Evolutionary conservation across 2,329 filamentous ascomycete species (phyloP).

Genomic region (Nemania abortiva): DNA sequence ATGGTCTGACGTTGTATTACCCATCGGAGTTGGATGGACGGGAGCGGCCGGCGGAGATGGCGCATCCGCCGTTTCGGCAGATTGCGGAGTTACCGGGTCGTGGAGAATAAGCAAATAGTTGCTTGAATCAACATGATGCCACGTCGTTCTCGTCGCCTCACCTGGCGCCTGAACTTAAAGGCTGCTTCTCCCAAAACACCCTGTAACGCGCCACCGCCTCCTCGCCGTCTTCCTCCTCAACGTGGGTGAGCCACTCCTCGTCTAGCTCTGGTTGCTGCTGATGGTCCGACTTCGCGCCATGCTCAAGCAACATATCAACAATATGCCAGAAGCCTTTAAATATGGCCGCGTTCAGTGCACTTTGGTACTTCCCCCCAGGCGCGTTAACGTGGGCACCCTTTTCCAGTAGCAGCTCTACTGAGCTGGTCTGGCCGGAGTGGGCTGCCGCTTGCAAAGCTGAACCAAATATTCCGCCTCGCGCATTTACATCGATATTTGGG

Average conservation of each 20-base stretch:
- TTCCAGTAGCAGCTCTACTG: background rate
- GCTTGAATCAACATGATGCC: too few relatives aligned
- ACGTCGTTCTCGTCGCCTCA: too few relatives aligned
- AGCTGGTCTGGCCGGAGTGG: background rate
- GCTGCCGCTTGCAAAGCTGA: conserved; percentile 23
- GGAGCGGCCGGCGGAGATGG: too few relatives aligned
- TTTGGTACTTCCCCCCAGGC: conserved; percentile 15
- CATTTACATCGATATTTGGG: background rate
- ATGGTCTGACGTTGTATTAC: too few relatives aligned
- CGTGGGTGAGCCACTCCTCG: conserved; percentile 15
- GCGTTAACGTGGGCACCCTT: background rate
- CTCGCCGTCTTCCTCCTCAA: conserved; percentile 10
- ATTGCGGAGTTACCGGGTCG: too few relatives aligned
- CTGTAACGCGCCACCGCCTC: conserved; percentile 8
- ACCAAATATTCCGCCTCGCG: background rate
- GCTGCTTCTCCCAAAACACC: conserved; percentile 18
- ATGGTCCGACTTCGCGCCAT: conserved; percentile 8
- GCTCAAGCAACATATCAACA: conserved; percentile 18
- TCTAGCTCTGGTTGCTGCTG: background rate
- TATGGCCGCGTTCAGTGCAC: conserved; percentile 19
- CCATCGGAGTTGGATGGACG: too few relatives aligned
- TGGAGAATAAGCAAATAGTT: too few relatives aligned
- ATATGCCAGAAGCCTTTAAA: conserved; percentile 17
- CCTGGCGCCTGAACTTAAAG: background rate
- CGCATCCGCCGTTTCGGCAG: too few relatives aligned